Conservation (phyloP, 768 basidiomycete genomes). For the Brasilioporus rufonigricans region DNA sequence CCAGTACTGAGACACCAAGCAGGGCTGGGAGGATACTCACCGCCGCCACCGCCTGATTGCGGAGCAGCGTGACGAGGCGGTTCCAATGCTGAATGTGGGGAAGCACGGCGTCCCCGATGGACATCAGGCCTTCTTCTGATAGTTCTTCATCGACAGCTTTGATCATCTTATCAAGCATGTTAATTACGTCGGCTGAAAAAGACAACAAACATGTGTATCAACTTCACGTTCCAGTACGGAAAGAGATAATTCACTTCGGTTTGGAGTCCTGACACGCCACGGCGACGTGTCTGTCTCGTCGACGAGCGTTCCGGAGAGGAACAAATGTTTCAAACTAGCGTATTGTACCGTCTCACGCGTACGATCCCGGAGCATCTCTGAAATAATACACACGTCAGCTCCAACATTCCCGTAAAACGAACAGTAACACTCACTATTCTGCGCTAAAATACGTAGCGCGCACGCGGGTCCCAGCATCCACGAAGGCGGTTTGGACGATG, state of each 20-base stretch:
- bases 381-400: background rate
- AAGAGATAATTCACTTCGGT: conserved; percentile 4
- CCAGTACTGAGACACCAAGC: conserved; percentile 21
- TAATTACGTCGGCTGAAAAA: background rate
- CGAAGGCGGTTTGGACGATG: conserved; percentile 7
- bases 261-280: conserved; percentile 19
- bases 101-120: conserved; percentile 3
- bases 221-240: background rate
- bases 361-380: conserved; percentile 9
- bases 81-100: conserved; percentile 14
- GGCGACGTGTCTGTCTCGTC: conserved; percentile 12
- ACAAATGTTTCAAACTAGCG: conserved; percentile 15
- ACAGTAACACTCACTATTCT: conserved; percentile 6
- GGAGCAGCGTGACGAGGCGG: conserved; percentile 1
- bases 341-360: conserved; percentile 7
- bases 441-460: conserved; percentile 20
- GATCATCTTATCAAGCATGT: conserved; percentile 1
- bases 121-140: conserved; percentile 7
- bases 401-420: background rate
- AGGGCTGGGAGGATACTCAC: background rate
- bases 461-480: conserved; percentile 26
- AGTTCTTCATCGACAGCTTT: conserved; percentile 8
- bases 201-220: background rate
- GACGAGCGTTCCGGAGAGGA: conserved; percentile 14
- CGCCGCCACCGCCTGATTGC: background rate